These are phyloP conservation scores for Phlyctochytrium planicorne DNA, from an alignment of 192 early-diverging fungal genomes.

Conservation along the genomic window DNA sequence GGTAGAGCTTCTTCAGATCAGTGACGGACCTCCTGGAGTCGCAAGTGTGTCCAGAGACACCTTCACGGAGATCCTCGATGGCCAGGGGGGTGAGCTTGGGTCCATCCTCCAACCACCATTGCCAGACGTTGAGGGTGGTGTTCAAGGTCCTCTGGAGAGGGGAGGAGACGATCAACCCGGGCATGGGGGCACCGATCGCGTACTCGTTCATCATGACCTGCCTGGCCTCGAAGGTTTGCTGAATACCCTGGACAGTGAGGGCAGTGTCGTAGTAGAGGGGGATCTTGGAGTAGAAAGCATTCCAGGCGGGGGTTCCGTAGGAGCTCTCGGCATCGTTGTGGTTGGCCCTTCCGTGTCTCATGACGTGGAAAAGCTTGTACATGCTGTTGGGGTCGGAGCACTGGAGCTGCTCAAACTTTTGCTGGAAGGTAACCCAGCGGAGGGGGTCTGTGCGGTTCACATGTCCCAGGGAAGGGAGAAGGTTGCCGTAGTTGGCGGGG, in stretches of 20 bases:
- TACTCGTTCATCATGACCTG: constrained; percentile 1
- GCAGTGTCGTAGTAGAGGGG: constrained; percentile 20
- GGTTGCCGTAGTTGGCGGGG: no score
- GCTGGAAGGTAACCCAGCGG: no score
- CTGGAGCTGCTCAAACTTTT: no score
- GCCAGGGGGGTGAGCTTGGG: not conserved
- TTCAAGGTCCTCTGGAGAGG: constrained; percentile 25
- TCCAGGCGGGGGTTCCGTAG: constrained; percentile 25
- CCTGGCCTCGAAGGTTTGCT: constrained; percentile 1
- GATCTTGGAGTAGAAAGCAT: constrained; percentile 21
- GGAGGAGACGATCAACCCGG: constrained; percentile 11
- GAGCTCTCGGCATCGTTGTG: constrained; percentile 29
- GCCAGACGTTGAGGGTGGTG: constrained; percentile 21
- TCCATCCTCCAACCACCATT: not conserved
- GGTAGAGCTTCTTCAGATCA: constrained; percentile 8
- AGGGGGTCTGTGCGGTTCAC: no score
- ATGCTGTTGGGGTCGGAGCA: no score
- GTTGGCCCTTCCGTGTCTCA: no score
- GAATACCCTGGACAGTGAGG: constrained; percentile 19
- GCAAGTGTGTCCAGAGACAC: constrained; percentile 26
- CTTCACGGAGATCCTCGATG: constrained; percentile 19
- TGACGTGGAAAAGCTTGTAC: no score
- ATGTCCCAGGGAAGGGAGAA: no score
- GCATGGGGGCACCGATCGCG: not conserved
- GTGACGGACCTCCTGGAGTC: constrained; percentile 21